phyloP scores from a whole-genome alignment of 352 stramenopile species.

The Globisporangium nodosum region DNA sequence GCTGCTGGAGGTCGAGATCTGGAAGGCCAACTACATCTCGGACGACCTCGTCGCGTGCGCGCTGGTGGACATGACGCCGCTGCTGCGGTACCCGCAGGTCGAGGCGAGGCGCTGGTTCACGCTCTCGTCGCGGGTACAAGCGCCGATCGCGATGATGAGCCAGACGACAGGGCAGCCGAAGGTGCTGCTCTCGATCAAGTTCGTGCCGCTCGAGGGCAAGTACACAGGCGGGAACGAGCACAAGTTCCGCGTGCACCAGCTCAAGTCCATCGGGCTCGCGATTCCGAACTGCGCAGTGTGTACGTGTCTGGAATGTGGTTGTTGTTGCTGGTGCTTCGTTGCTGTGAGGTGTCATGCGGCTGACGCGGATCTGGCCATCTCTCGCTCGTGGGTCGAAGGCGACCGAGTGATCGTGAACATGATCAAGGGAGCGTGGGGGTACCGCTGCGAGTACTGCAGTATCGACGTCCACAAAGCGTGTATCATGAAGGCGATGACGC shows the following conservation, averaged over 20 bases:
- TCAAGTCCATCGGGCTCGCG: slow-evolving; percentile 80
- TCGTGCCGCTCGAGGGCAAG: slow-evolving; percentile 59
- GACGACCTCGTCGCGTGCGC: slow-evolving; percentile 77
- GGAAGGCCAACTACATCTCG: slow-evolving; percentile 79
- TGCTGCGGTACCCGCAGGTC: slow-evolving; percentile 69
- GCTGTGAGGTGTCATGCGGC: not conserved
- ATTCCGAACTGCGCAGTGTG: slow-evolving; percentile 76
- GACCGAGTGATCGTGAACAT: slow-evolving; percentile 84
- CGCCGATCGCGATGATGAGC: slow-evolving; percentile 30
- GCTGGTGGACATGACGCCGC: slow-evolving; percentile 75
- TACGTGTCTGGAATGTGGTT: slow-evolving; percentile 19
- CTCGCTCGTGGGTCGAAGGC: slow-evolving; percentile 19
- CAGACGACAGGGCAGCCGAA: slow-evolving; percentile 48
- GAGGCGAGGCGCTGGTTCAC: slow-evolving; percentile 79
- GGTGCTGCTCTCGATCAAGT: slow-evolving; percentile 73
- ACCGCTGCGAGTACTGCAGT: slow-evolving; percentile 73
- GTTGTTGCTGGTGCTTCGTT: too few species aligned
- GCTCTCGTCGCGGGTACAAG: slow-evolving; percentile 48
- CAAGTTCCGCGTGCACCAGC: slow-evolving; percentile 83
- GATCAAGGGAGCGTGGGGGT: slow-evolving; percentile 73
- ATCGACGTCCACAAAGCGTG: slow-evolving; percentile 84
- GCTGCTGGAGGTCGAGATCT: slow-evolving; percentile 80
- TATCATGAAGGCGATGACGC: slow-evolving; percentile 84
- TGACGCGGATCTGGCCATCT: not conserved
- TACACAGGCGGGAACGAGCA: slow-evolving; percentile 60